Evolutionary conservation across 768 basidiomycete genomes (phyloP), one percentile per base, ranked within the genome.

Genomic region (Macrolepiota albuminosa): DNA sequence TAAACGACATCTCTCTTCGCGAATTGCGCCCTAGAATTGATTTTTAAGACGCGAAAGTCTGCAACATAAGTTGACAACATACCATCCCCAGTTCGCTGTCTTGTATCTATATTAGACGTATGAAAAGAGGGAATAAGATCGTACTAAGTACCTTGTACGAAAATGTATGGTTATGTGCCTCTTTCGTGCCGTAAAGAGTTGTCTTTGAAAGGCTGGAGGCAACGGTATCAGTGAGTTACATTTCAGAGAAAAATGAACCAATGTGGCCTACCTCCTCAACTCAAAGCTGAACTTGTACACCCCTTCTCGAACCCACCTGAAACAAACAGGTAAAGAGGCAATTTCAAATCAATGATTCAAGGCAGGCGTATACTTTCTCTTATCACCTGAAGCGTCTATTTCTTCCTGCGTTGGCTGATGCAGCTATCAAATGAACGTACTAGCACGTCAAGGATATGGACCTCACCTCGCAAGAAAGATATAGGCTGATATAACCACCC

Each of bases 51-150:
- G 3, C 47, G 43, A 37, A 31, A 40, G 26, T 7, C 50, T 43
- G n/a, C 29, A 33, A 29, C 21, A 39, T 5, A 11, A 40, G 3
- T 39, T 21, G 29, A n/a, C 21, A 36, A n/a, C 36, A 61, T 81
- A 88, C 90, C 92, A 94, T 71, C 90, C 91, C 92, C 91, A 93
- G 66, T 93, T 93, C 33, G 88, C 88, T 13, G 91, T 88, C 87
- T 89, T 53, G 13, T 29, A 43, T 21, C 43, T 0, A 2, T 37
- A 43, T 49, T 21, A 29, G 56, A n/a, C 24, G 13, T 16, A n/a
- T 4, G 42, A 31, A 29, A 37, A 7, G 14, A 56, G 9, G 21
- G 29, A 26, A 46, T 18, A 31, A 54, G 10, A 42, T 31, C 18
- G 13, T 29, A 8, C 54, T 39, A 3, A 18, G 13, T 54, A 71